Percentiles rank a stretch among this genome's conserved stretches.
phyloP scores from a whole-genome alignment of 1,139 yeast genomes.

The Geotrichum citri-aurantii region DNA sequence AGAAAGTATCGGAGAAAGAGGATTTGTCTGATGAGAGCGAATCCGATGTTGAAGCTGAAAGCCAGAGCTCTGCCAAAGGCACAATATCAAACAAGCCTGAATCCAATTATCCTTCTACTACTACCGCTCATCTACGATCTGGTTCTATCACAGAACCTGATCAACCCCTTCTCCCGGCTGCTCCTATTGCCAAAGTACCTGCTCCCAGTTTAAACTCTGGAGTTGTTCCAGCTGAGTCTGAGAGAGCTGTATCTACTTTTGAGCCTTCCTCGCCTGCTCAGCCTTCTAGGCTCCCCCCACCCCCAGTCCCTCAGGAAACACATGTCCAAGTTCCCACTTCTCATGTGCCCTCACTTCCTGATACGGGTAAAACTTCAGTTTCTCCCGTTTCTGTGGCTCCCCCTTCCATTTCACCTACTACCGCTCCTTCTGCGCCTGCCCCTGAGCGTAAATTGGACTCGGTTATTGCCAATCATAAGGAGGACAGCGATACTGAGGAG shows the following conservation, averaged over 20 bases:
- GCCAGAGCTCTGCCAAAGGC: neutral
- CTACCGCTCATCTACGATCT: neutral
- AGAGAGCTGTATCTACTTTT: neutral
- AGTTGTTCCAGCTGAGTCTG: constrained; percentile 2
- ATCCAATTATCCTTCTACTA: neutral
- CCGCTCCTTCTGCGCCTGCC: neutral
- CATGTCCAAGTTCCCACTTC: neutral
- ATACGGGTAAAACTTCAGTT: neutral
- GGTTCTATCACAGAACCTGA: neutral
- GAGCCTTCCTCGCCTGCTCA: neutral
- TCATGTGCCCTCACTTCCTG: neutral
- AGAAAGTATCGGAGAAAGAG: neutral
- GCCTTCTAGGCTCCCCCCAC: neutral
- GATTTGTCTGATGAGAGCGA: neutral
- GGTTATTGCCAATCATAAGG: constrained; percentile 11
- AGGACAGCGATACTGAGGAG: constrained; percentile 4
- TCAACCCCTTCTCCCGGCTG: neutral
- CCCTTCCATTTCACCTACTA: neutral
- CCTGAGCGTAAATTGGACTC: constrained; percentile 7
- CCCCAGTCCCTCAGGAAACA: constrained; percentile 1
- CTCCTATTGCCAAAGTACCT: neutral
- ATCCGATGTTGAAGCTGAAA: neutral
- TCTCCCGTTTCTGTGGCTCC: neutral
- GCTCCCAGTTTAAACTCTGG: neutral
- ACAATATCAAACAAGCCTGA: neutral